phyloP scores from a whole-genome alignment of 371 early-diverging fungal genomes.

The Ordospora colligata region DNA sequence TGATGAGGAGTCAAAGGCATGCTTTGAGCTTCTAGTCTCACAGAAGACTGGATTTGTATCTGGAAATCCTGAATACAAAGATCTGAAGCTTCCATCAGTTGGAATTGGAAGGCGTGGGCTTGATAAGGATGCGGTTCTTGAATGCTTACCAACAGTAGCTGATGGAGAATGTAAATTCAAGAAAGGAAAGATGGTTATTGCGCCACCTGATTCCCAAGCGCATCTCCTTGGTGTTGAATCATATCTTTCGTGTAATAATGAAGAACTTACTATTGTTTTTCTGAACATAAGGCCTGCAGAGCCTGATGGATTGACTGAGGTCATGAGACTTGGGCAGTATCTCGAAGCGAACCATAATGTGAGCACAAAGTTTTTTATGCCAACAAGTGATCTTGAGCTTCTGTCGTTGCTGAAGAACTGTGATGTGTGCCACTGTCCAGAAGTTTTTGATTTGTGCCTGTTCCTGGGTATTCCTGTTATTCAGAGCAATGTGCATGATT shows the following conservation, averaged over 20 bases:
- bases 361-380: background rate
- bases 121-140: background rate
- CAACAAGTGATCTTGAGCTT: slow-evolving; percentile 1
- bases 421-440: slow-evolving; percentile 3
- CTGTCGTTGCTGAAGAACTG: background rate
- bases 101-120: background rate
- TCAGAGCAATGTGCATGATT: slow-evolving; percentile 8
- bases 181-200: background rate
- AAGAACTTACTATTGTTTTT: slow-evolving; percentile 2
- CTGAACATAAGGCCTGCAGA: background rate
- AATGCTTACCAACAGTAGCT: background rate
- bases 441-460: background rate
- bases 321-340: slow-evolving; percentile 1
- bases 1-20: background rate
- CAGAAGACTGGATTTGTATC: background rate
- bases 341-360: background rate
- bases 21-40: slow-evolving; percentile 1
- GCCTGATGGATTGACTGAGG: background rate
- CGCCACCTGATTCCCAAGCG: slow-evolving; percentile 3
- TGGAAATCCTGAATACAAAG: background rate
- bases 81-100: background rate
- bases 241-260: background rate
- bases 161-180: background rate
- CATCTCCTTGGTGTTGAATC: slow-evolving; percentile 19
- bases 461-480: slow-evolving; percentile 13